Evolutionary conservation across 2,329 filamentous ascomycete species (phyloP), one percentile per base, ranked within the genome.

Genomic region (Xylaria sp.): DNA sequence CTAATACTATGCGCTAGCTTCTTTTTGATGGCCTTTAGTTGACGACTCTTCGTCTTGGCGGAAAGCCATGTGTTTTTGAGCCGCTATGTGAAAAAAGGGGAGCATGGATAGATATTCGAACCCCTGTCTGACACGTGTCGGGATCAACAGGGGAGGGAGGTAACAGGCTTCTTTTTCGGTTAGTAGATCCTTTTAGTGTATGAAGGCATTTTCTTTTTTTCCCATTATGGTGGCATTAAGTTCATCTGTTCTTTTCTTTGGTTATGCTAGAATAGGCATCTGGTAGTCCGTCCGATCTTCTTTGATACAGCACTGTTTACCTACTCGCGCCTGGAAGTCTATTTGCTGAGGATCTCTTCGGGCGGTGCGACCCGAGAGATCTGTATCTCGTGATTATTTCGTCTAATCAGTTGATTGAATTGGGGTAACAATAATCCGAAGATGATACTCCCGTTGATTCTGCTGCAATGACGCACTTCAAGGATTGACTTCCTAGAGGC

Each of bases 121-220:
- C 64, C 68, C 68, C 66, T 71, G 68, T 62, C 44, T 26, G 66
- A 69, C 68, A 71, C 68, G 68, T 71, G 68, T 66, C 28, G 62
- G 51, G 57, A 59, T 67, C 40, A 38, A 36, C 49, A 65, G 44
- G 44, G 61, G 20, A 26, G 53, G 33, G 11, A 33, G 57, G 46
- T 48, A 42, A 44, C 59, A 54, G 57, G 33, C 23, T 48, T 46
- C 60, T 23, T 17, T 70, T 70, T 53, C 48, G 63, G 63, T 63
- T 66, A 69, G 63, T 51, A 54, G 56, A 60, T 46, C 58, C 58
- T 42, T 59, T 65, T 56, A 28, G 28, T 28, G 28, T 28, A 56
- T 56, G 53, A 56, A 36, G 53, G 53, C 53, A 56, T 56, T 56
- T 56, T 56, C 33, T 20, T 17, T 51, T 49, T 15, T 51, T 26